These are phyloP conservation scores for Solanum medicagineum DNA, from an alignment of 257 asterid species.

Conservation along the genomic window DNA sequence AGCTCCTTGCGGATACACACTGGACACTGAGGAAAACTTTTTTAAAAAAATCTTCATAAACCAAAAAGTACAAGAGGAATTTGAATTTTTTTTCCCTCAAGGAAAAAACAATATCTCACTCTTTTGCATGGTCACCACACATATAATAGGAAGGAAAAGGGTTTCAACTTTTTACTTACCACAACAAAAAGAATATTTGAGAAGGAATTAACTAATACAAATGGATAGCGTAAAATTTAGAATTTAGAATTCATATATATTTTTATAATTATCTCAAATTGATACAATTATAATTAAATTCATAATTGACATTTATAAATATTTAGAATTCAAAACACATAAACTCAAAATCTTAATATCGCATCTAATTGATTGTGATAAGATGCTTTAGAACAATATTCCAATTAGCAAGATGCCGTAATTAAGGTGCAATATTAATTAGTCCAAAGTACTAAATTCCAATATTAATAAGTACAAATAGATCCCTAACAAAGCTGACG, in stretches of 20 bases:
- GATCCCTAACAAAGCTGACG: background rate
- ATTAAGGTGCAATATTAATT: background rate
- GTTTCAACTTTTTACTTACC: background rate
- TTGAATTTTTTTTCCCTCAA: background rate
- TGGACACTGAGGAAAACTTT: fast-evolving
- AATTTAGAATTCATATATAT: background rate
- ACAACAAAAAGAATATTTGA: background rate
- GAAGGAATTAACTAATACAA: background rate
- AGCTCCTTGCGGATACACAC: background rate
- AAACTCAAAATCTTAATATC: background rate
- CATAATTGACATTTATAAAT: background rate
- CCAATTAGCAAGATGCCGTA: background rate
- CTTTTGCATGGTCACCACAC: background rate
- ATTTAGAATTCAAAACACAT: background rate
- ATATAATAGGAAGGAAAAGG: background rate
- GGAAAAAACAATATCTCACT: background rate
- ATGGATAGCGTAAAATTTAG: background rate
- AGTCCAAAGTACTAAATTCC: background rate
- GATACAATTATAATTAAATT: background rate
- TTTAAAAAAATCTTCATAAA: background rate
- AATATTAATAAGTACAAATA: background rate
- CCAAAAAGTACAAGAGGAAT: background rate
- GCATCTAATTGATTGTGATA: background rate
- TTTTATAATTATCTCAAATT: background rate
- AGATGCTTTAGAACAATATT: background rate